Base-by-base conservation (phyloP, 169 alveolate species). In the Cryptosporidium muris region DNA sequence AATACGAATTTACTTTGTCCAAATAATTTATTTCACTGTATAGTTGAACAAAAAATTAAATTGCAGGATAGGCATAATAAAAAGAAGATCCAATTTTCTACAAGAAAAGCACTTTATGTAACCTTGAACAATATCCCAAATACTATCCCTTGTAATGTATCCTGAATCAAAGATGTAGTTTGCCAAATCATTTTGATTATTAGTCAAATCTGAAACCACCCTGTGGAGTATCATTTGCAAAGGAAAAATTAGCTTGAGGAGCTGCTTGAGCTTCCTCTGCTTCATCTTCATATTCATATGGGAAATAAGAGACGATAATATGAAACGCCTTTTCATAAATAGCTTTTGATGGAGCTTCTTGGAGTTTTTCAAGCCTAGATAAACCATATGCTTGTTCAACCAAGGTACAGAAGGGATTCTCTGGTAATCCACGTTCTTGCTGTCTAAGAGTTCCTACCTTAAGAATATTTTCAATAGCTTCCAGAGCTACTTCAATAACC, bases 381-480 rank as follows among this genome's bases (percentile, higher is more conserved):
- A 91, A 74, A 51, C 94, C 92, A 42, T 93, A 95, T 40, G 90
- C 74, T 58, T 89, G 90, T 65, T 94, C 98, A 2, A 96, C 88
- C 51, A 93, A 90, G 16, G 67, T 68, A 48, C 92, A 91, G 89
- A 95, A 95, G 34, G 94, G 95, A 89, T 95, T 96, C 12, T 89
- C 92, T 60, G 92, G 91, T n/a, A 93, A 66, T 14, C 90, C 51
- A 63, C 91, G 92, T 56, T 90, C 85, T 68, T 90, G 92, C 89
- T 89, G 92, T 37, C 91, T 51, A 62, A 91, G 91, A 43, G 91
- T 93, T 3, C 98, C 99, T 65, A 90, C 94, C 81, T 91, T 94
- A 8, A 98, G 88, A 52, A 96, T 94, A 89, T 96, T 95, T 62
- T 93, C 97, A 63, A 97, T 80, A 12, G 98, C 99, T 89, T 97